Evolutionary conservation across 2,329 filamentous ascomycete genomes (phyloP).

Genomic region (Colletotrichum sp.): DNA sequence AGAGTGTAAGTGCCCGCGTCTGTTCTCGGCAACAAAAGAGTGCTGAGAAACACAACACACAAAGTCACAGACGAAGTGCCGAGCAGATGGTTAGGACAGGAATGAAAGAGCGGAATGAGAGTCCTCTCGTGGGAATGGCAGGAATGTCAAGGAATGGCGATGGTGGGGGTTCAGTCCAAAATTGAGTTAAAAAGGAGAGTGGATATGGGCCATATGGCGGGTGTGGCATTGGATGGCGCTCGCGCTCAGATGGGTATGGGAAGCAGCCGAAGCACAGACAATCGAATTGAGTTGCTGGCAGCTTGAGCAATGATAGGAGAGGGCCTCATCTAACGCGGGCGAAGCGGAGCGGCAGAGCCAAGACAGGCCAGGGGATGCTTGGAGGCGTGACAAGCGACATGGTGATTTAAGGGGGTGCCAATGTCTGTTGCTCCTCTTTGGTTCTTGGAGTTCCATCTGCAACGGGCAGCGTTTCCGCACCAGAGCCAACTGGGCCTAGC

Average conservation of each 20-base stretch:
- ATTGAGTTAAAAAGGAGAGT: constrained; percentile 1
- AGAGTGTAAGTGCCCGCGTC: constrained; percentile 1
- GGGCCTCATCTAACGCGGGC: constrained; percentile 3
- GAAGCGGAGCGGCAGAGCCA: constrained; percentile 3
- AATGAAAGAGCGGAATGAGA: not conserved
- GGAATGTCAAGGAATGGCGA: not conserved
- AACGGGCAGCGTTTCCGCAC: constrained; percentile 21
- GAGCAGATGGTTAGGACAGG: not conserved
- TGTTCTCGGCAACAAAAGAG: not conserved
- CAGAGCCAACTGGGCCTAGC: constrained; percentile 14
- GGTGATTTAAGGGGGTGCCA: constrained; percentile 22
- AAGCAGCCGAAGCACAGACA: not conserved
- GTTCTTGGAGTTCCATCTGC: constrained; percentile 16
- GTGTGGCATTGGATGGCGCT: not conserved
- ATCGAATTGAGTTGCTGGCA: not conserved
- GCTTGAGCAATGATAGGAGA: constrained; percentile 13
- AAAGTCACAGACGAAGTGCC: not conserved
- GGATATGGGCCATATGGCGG: not conserved
- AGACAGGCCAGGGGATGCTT: constrained; percentile 16
- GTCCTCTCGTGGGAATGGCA: not conserved
- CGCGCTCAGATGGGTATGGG: not conserved
- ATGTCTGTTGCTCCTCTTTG: constrained; percentile 16
- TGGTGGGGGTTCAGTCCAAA: constrained; percentile 6
- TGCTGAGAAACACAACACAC: not conserved
- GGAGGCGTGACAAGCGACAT: constrained; percentile 5